Evolutionary conservation across 192 early-diverging fungal genomes (phyloP).

Genomic region (Dispira parvispora): DNA sequence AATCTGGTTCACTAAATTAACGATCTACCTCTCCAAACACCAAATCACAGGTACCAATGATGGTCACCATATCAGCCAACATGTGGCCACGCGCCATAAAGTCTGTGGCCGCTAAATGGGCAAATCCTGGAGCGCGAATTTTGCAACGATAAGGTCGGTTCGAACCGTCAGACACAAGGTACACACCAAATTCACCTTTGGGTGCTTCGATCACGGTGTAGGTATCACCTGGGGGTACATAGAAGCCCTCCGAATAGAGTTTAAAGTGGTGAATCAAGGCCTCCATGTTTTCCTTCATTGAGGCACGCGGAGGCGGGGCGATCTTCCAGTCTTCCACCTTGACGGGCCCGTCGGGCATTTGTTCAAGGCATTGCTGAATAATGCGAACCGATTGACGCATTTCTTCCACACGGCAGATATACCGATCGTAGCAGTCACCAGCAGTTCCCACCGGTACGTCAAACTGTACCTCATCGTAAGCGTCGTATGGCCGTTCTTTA

Average conservation of each 20-base stretch:
- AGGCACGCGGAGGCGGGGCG: slow-evolving; percentile 72
- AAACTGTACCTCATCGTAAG: slow-evolving; percentile 88
- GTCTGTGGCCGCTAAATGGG: slow-evolving; percentile 79
- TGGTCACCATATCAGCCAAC: slow-evolving; percentile 88
- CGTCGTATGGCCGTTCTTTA: slow-evolving; percentile 88
- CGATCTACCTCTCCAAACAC: slow-evolving; percentile 93
- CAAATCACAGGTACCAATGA: slow-evolving; percentile 97
- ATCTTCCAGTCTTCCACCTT: slow-evolving; percentile 98
- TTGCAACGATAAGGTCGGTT: slow-evolving; percentile 96
- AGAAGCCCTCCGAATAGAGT: slow-evolving; percentile 95
- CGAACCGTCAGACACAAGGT: slow-evolving; percentile 82
- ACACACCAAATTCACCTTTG: slow-evolving; percentile 97
- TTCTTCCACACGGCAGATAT: slow-evolving; percentile 93
- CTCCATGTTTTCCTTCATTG: slow-evolving; percentile 99
- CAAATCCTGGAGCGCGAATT: slow-evolving; percentile 91
- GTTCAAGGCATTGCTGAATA: slow-evolving; percentile 86
- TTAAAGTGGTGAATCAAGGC: slow-evolving; percentile 99
- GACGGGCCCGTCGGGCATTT: slow-evolving; percentile 87
- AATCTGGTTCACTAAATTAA: slow-evolving; percentile 32
- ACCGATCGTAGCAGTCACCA: slow-evolving; percentile 94
- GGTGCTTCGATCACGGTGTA: slow-evolving; percentile 96
- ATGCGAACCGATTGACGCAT: slow-evolving; percentile 96
- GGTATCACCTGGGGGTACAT: slow-evolving; percentile 92
- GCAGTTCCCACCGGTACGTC: slow-evolving; percentile 89
- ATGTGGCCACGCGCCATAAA: slow-evolving; percentile 81